Evolutionary conservation across 2,329 filamentous ascomycete genomes (phyloP).

Genomic region (Hymenoscyphus scutula): DNA sequence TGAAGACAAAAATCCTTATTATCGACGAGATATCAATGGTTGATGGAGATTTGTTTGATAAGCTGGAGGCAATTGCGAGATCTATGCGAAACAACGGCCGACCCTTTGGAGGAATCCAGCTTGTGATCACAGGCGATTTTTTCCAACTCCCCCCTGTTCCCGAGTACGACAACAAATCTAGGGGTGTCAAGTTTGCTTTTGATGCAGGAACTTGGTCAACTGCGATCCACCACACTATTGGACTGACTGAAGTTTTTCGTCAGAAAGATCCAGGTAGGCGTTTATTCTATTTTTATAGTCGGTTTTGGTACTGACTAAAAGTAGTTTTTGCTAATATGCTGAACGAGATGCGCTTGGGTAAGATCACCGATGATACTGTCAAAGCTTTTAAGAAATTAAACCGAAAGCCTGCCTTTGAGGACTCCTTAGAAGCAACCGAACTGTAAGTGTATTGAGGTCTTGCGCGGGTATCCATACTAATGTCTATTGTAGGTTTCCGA

Average conservation of each 20-base stretch:
- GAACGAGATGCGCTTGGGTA: conserved; percentile 94
- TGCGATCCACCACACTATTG: conserved; percentile 92
- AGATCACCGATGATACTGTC: conserved; percentile 73
- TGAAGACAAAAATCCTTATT: conserved; percentile 81
- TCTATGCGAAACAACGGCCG: conserved; percentile 84
- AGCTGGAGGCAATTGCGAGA: conserved; percentile 84
- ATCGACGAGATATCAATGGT: conserved; percentile 99
- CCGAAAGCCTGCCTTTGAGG: conserved; percentile 68
- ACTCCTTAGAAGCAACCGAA: conserved; percentile 80
- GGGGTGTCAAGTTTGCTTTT: conserved; percentile 83
- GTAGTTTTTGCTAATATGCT: conserved; percentile 87
- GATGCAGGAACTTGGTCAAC: conserved; percentile 90
- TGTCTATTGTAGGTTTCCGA: conserved; percentile 65
- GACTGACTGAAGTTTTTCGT: conserved; percentile 91
- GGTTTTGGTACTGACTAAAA: conserved; percentile 29
- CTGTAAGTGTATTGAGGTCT: conserved; percentile 49
- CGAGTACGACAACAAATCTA: conserved; percentile 56
- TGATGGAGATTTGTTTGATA: conserved; percentile 94
- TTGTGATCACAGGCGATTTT: conserved; percentile 95
- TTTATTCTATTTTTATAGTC: neutral
- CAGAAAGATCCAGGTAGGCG: conserved; percentile 72
- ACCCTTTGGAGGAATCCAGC: conserved; percentile 92
- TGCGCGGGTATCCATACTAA: conserved; percentile 5
- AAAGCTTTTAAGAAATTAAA: conserved; percentile 71
- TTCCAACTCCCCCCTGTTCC: conserved; percentile 96